A percentile compares a stretch with the other conserved stretches of the same genome.
Evolutionary conservation across 2,329 filamentous ascomycete genomes (phyloP).

Genomic region (Ceratocystis cubensis): DNA sequence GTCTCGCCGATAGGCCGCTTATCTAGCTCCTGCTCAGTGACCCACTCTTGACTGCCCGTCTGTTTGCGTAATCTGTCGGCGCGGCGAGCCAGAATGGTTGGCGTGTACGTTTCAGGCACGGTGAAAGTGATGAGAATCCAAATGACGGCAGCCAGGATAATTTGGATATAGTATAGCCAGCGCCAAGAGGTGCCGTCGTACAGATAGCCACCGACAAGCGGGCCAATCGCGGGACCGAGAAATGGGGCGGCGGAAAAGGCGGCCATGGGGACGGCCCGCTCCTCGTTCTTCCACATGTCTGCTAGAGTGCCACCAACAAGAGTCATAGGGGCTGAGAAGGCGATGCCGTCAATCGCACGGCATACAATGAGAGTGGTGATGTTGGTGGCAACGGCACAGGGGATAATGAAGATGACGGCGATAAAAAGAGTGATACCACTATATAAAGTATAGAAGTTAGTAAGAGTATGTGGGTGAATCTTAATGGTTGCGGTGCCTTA

Average conservation of each 20-base stretch:
- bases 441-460: slow-evolving; percentile 14
- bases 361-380: slow-evolving; percentile 65
- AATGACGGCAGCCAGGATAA: slow-evolving; percentile 58
- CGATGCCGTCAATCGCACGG: slow-evolving; percentile 67
- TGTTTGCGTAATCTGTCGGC: slow-evolving; percentile 59
- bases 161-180: slow-evolving; percentile 78
- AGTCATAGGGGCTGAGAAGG: slow-evolving; percentile 77
- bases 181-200: slow-evolving; percentile 60
- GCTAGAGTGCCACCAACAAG: slow-evolving; percentile 71
- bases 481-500: slow-evolving; percentile 24
- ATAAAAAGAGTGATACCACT: slow-evolving; percentile 50
- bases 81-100: slow-evolving; percentile 57
- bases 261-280: slow-evolving; percentile 77
- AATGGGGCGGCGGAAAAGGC: slow-evolving; percentile 75
- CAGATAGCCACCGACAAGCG: slow-evolving; percentile 65
- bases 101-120: slow-evolving; percentile 81
- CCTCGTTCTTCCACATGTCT: slow-evolving; percentile 73
- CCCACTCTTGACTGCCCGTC: slow-evolving; percentile 53
- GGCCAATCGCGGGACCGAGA: slow-evolving; percentile 65
- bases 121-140: slow-evolving; percentile 74
- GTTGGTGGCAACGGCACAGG: slow-evolving; percentile 64
- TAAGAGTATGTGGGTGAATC: background rate
- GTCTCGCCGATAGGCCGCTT: slow-evolving; percentile 54
- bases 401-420: slow-evolving; percentile 68
- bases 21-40: slow-evolving; percentile 73